Percentiles rank a stretch among this genome's conserved stretches.
phyloP scores from a whole-genome alignment of 176 grass and related monocot genomes.

The Oryza meyeriana region DNA sequence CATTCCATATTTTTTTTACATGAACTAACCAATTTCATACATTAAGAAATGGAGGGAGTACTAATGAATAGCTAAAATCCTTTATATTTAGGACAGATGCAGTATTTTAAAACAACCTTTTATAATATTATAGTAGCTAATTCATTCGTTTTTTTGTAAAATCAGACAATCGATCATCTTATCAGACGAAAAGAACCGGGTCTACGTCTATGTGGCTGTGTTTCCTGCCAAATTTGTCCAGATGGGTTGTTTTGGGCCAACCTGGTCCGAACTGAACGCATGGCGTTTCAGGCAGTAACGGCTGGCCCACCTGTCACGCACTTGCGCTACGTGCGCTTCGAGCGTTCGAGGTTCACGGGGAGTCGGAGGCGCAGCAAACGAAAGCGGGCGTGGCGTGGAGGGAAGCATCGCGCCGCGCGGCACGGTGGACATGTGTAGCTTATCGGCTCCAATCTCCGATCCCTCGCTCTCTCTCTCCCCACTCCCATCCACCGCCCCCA shows the following conservation, averaged over 20 bases:
- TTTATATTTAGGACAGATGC: too few species aligned
- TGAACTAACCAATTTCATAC: too few species aligned
- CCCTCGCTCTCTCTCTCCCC: not conserved
- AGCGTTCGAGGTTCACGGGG: not conserved
- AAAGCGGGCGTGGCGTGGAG: not conserved
- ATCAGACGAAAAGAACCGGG: too few species aligned
- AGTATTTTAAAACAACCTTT: too few species aligned
- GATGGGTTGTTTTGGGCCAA: not conserved
- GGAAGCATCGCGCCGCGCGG: not conserved
- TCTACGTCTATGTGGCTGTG: too few species aligned
- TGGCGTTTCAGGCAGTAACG: not conserved
- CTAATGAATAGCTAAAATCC: too few species aligned
- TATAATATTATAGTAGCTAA: too few species aligned
- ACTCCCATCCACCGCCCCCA: not conserved
- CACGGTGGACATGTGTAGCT: not conserved
- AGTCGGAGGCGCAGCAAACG: not conserved
- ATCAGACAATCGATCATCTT: too few species aligned
- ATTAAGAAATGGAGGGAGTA: too few species aligned
- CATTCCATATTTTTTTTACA: too few species aligned
- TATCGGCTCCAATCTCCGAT: not conserved
- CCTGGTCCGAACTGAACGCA: not conserved
- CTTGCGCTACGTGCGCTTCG: not conserved
- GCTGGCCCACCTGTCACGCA: not conserved
- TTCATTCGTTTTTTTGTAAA: too few species aligned
- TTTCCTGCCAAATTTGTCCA: not conserved